phyloP scores from a whole-genome alignment of 257 asterid species.

The Solanum lycopersicoides region DNA sequence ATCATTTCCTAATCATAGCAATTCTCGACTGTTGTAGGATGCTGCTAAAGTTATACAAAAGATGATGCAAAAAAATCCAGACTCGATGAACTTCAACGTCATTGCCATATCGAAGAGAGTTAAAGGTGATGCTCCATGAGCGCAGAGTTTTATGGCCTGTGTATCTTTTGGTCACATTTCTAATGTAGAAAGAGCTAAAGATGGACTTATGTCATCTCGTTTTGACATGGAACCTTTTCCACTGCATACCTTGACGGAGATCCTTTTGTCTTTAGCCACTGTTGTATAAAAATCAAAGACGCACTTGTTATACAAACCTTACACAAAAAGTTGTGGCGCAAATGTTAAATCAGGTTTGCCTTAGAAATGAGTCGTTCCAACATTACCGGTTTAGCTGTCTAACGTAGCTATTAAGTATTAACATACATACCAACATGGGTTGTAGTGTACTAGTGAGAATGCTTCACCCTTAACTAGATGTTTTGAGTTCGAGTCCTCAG shows the following conservation, averaged over 20 bases:
- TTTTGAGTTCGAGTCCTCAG: too few relatives aligned
- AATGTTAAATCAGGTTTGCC: not conserved
- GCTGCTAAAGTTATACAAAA: conserved; percentile 57
- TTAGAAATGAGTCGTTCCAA: not conserved
- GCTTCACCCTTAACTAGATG: fast-evolving
- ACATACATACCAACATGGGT: not conserved
- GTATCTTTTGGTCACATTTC: not conserved
- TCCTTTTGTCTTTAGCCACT: not conserved
- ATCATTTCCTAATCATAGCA: not conserved
- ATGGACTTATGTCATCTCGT: not conserved
- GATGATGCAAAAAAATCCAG: conserved; percentile 62
- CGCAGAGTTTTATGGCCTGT: not conserved
- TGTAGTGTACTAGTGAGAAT: not conserved
- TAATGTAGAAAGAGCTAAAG: not conserved
- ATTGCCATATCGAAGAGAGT: conserved; percentile 65
- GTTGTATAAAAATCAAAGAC: not conserved
- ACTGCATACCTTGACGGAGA: not conserved
- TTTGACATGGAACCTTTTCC: not conserved
- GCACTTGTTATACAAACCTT: not conserved
- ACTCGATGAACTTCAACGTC: conserved; percentile 65
- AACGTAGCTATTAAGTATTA: not conserved
- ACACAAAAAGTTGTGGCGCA: not conserved
- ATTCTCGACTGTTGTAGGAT: conserved; percentile 33
- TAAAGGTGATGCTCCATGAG: conserved; percentile 5
- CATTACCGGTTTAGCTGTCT: not conserved